These are phyloP conservation scores for Serpula lacrymans DNA, from an alignment of 768 basidiomycete species.

Conservation along the genomic window DNA sequence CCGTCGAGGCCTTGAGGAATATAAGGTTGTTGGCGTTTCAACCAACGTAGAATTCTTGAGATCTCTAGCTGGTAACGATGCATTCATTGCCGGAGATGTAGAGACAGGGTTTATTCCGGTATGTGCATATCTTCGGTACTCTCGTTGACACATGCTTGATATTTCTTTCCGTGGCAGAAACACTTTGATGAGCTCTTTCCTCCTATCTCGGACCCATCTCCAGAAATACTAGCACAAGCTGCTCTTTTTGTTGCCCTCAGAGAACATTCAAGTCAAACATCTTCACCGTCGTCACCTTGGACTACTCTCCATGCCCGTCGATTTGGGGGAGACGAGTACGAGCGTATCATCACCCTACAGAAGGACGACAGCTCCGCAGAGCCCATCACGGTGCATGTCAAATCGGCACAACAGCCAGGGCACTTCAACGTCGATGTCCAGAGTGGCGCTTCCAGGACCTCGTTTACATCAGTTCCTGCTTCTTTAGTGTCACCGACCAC, in stretches of 20 bases:
- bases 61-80: conserved; percentile 67
- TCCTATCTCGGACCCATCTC: conserved; percentile 49
- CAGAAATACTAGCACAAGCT: conserved; percentile 71
- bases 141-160: not conserved
- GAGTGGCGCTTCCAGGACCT: conserved; percentile 17
- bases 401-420: conserved; percentile 36
- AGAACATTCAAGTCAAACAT: conserved; percentile 39
- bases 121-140: conserved; percentile 16
- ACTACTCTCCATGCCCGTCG: conserved; percentile 65
- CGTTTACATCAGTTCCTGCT: conserved; percentile 53
- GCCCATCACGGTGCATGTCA: conserved; percentile 36
- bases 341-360: conserved; percentile 60
- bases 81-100: conserved; percentile 76
- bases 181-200: conserved; percentile 83
- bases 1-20: conserved; percentile 78
- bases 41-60: conserved; percentile 91
- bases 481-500: conserved; percentile 50
- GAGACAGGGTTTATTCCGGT: conserved; percentile 93
- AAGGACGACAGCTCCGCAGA: conserved; percentile 45
- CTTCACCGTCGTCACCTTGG: conserved; percentile 56
- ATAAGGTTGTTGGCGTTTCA: conserved; percentile 85
- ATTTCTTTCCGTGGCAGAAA: conserved; percentile 50
- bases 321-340: conserved; percentile 72
- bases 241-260: conserved; percentile 74
- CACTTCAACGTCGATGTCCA: conserved; percentile 54